Conservation (phyloP, 2,329 filamentous ascomycete species). For the Fusarium sp. region DNA sequence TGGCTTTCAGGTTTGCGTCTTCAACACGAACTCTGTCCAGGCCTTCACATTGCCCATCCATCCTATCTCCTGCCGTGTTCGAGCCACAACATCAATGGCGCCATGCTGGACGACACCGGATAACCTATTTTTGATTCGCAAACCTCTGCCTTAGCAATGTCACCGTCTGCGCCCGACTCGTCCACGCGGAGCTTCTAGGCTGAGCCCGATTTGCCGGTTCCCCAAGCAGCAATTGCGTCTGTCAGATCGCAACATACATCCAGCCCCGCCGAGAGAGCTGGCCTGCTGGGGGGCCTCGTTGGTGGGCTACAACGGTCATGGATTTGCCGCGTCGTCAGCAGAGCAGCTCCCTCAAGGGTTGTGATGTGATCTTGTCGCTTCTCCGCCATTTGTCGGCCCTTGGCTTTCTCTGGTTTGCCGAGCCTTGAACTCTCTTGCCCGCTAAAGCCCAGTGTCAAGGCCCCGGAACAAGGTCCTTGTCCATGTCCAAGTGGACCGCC, state of each 20-base stretch:
- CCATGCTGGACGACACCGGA: slow-evolving; percentile 1
- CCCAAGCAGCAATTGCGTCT: slow-evolving; percentile 17
- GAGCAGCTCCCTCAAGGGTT: slow-evolving; percentile 14
- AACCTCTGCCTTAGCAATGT: slow-evolving; percentile 13
- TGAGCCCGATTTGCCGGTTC: slow-evolving; percentile 21
- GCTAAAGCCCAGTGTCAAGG: slow-evolving; percentile 13
- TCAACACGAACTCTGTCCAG: slow-evolving; percentile 17
- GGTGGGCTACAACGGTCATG: slow-evolving; percentile 7
- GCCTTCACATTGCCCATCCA: slow-evolving; percentile 13
- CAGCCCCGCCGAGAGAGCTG: slow-evolving; percentile 18
- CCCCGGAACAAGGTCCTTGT: slow-evolving; percentile 26
- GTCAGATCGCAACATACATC: slow-evolving; percentile 30
- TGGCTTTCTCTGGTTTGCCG: slow-evolving; percentile 18
- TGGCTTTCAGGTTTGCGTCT: slow-evolving; percentile 14
- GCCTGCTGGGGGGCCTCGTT: slow-evolving; percentile 15
- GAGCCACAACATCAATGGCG: slow-evolving; percentile 39
- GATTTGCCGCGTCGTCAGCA: slow-evolving; percentile 26
- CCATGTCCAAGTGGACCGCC: slow-evolving; percentile 22
- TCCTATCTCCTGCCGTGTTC: slow-evolving; percentile 1
- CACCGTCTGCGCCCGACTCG: slow-evolving; percentile 30
- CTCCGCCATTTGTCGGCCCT: slow-evolving; percentile 32
- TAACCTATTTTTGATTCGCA: slow-evolving; percentile 23
- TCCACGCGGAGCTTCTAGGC: slow-evolving; percentile 27
- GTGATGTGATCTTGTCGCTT: slow-evolving; percentile 31
- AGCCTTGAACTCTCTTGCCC: slow-evolving; percentile 11